Base-by-base conservation (phyloP, 1,284 basidiomycete species). In the Psilocybe mexicana region DNA sequence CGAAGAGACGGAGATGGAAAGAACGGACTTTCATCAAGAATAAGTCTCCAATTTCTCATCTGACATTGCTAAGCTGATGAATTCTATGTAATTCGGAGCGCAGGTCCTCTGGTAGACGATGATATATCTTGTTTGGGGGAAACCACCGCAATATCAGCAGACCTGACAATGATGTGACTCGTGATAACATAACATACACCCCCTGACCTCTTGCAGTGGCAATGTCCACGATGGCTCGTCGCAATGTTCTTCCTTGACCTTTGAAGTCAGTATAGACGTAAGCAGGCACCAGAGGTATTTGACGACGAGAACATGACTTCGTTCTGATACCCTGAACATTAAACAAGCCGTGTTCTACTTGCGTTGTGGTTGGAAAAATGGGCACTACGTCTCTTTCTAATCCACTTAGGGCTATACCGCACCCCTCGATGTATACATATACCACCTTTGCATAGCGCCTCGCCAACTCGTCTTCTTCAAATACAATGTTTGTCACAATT, bases 401-500 rank as follows among this genome's bases (percentile, higher is more conserved):
- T 6, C 62, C 60, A 0, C 42, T 38, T 2, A 60, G 11, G 14
- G n/a, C 23, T 5, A 58, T 44, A 18, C 57, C 62, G n/a, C 44
- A 52, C 2, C 50, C 54, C 14, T 25, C 6, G 10, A 63, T 35
- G 0, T 49, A 10, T 6, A 63, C 58, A 24, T 61, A 59, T 6
- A 52, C 62, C 5, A 45, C 60, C 2, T 24, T 43, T 12, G 57
- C 54, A 50, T 54, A 57, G 0, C 52, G 40, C n/a, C 43, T 12
- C 18, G 43, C 50, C 2, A 35, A 1, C 1, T 38, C 33, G 23
- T 55, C 53, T 40, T 30, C 43, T 33, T 54, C 35, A 30, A 63
- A 69, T 5, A 61, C 33, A 0, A 73, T 60, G 3, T 60, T 18
- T 0, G 30, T 11, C 1, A 73, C 8, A 0, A 57, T 52, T 0